These are phyloP conservation scores for Arabidopsis suecica DNA, from an alignment of 345 rosid species.

Conservation along the genomic window DNA sequence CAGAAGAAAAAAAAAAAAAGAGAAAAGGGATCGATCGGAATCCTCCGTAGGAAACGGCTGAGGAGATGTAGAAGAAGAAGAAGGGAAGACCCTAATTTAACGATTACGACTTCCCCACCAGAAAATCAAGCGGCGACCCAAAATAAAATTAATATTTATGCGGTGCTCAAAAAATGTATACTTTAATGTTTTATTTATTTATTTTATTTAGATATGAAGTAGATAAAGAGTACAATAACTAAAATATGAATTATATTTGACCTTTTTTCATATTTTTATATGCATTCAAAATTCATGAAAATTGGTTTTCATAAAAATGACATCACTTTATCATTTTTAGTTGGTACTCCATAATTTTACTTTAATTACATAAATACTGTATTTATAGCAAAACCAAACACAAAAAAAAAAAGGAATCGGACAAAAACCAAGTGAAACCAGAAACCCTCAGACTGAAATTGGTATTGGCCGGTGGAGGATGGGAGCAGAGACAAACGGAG, in stretches of 20 bases:
- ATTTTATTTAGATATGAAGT: no score
- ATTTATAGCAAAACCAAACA: no score
- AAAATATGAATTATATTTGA: no score
- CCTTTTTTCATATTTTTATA: background rate
- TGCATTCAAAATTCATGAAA: background rate
- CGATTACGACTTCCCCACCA: background rate
- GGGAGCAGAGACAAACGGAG: slow-evolving; percentile 49
- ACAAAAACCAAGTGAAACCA: background rate
- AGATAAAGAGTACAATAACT: no score
- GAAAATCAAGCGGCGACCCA: background rate
- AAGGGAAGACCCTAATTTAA: background rate
- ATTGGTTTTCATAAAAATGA: background rate
- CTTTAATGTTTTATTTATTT: no score
- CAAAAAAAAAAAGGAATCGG: background rate
- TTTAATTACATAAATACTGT: background rate
- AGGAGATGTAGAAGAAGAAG: slow-evolving; percentile 9
- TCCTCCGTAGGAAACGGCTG: slow-evolving; percentile 32
- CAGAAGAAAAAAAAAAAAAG: background rate
- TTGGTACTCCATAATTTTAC: background rate
- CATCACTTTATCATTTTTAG: background rate
- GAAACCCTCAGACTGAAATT: slow-evolving; percentile 34
- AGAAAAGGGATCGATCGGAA: slow-evolving; percentile 1
- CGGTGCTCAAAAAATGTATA: background rate
- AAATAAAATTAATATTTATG: background rate
- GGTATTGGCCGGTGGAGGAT: slow-evolving; percentile 37